Base-by-base conservation (phyloP, 352 stramenopile species). In the Pythium phragmiticola region DNA sequence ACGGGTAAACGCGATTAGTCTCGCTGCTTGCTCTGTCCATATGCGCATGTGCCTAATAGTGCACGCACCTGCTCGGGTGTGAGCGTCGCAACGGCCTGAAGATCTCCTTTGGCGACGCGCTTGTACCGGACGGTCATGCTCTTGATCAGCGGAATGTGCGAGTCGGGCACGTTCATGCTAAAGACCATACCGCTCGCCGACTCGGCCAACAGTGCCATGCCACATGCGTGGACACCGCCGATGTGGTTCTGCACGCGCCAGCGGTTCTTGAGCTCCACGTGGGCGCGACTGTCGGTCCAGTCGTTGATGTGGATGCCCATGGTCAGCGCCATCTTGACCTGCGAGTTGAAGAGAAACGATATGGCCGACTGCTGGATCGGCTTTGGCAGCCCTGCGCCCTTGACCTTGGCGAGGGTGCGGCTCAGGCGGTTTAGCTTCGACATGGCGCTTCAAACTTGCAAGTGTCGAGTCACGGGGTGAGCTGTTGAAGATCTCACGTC, bases 171-270 rank as follows among this genome's bases (percentile, higher is more conserved):
- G 70, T 95, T 92, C 77, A 96, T 90, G 42, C 83, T 84, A 42
- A 96, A 82, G 4, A 96, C 73, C 58, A 96, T 88, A 19, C 88
- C 88, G 21, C 82, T 93, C 4, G 88, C 84, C 2, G 78, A 90
- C 70, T 96, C 88, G 17, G 83, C 85, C 39, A 89, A 73, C 28
- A 95, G 74, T 43, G 84, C 87, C 87, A 96, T 96, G 57, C 80
- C 81, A 46, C 86, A 95, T 11, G 88, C 88, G 69, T 96, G 88
- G 45, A 96, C 72, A 28, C 84, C 80, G 7, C 86, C 84, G 53
- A 96, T 95, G 69, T 96, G 88, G 76, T 96, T 96, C 71, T 95
- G 88, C 30, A 96, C 82, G 55, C 80, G 77, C 57, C 73, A 60
- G 41, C 67, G 63, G 73, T 96, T 96, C 49, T 86, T 85, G 37